These are phyloP conservation scores for Pezicula carpinea DNA, from an alignment of 2,329 filamentous ascomycete genomes.

Conservation along the genomic window DNA sequence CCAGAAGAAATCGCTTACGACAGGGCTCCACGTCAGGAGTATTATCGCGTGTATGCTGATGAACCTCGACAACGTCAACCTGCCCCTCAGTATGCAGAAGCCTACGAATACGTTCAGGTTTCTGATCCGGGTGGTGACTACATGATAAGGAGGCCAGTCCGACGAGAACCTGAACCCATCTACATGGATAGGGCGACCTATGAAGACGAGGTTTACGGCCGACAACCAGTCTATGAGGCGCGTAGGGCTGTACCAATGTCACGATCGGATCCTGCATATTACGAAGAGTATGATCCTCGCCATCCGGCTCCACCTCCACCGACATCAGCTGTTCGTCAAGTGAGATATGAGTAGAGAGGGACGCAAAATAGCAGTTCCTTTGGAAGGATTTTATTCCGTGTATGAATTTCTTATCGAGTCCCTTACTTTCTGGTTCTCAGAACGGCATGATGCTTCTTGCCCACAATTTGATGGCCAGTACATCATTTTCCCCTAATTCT, in stretches of 20 bases:
- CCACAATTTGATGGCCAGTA: too few species aligned
- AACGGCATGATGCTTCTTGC: too few species aligned
- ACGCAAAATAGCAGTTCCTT: too few species aligned
- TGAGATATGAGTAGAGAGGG: slow-evolving; percentile 5
- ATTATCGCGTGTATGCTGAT: slow-evolving; percentile 30
- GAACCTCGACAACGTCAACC: slow-evolving; percentile 25
- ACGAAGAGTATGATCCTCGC: slow-evolving; percentile 37
- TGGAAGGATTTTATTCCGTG: too few species aligned
- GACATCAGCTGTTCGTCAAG: slow-evolving; percentile 2
- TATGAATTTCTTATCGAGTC: too few species aligned
- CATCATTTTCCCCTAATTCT: too few species aligned
- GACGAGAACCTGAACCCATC: slow-evolving; percentile 28
- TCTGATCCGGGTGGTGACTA: slow-evolving; percentile 41
- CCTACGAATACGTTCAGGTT: slow-evolving; percentile 41
- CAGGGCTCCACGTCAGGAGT: slow-evolving; percentile 27
- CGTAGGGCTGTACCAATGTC: slow-evolving; percentile 11
- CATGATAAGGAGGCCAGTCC: slow-evolving; percentile 38
- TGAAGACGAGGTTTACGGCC: slow-evolving; percentile 21
- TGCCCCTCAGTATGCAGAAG: slow-evolving; percentile 27
- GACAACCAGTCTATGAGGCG: slow-evolving; percentile 24
- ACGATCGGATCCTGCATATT: slow-evolving; percentile 22
- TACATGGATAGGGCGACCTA: slow-evolving; percentile 19
- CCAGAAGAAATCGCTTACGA: slow-evolving; percentile 26
- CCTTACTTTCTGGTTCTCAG: too few species aligned
- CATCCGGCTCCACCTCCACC: slow-evolving; percentile 25